Percentiles rank a stretch among this genome's conserved stretches.
phyloP scores from a whole-genome alignment of 805 yeast genomes.

The Yamadazyma endophytica region DNA sequence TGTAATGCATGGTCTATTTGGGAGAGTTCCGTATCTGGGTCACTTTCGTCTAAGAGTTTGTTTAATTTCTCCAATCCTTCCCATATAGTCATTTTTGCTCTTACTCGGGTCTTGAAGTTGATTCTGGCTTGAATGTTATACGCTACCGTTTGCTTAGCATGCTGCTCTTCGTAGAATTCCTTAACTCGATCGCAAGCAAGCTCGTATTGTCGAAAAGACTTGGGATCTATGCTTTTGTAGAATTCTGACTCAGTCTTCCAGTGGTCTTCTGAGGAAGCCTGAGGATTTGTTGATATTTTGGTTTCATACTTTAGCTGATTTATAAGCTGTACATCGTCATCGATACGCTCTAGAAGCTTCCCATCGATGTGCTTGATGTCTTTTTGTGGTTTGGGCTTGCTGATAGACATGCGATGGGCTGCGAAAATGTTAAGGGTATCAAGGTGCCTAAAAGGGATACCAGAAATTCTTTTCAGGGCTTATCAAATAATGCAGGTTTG shows the following conservation, averaged over 20 bases:
- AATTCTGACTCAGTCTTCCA: conserved; percentile 27
- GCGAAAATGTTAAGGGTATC: no score
- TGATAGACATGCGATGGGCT: no score
- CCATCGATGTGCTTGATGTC: conserved; percentile 8
- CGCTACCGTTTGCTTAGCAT: conserved; percentile 66
- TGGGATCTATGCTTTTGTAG: conserved; percentile 30
- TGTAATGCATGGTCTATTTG: conserved; percentile 74
- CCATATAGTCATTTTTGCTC: conserved; percentile 71
- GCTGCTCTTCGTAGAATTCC: conserved; percentile 64
- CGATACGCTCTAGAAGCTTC: conserved; percentile 20
- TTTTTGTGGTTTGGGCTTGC: no score
- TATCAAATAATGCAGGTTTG: no score
- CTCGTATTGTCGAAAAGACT: conserved; percentile 60
- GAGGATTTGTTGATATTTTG: conserved; percentile 1
- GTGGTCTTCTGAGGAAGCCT: conserved; percentile 9
- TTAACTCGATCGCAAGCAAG: conserved; percentile 66
- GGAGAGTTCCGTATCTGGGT: conserved; percentile 71
- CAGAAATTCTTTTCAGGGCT: no score
- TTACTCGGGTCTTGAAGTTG: conserved; percentile 61
- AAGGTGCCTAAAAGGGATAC: no score
- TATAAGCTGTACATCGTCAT: conserved; percentile 21
- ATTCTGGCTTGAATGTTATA: conserved; percentile 68
- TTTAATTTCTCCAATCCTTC: conserved; percentile 62
- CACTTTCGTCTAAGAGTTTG: conserved; percentile 63
- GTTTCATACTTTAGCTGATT: conserved; percentile 17